Percentiles rank a stretch among this genome's conserved stretches.
Conservation (phyloP, 495 filamentous ascomycete species). For the Cryomyces minteri region DNA sequence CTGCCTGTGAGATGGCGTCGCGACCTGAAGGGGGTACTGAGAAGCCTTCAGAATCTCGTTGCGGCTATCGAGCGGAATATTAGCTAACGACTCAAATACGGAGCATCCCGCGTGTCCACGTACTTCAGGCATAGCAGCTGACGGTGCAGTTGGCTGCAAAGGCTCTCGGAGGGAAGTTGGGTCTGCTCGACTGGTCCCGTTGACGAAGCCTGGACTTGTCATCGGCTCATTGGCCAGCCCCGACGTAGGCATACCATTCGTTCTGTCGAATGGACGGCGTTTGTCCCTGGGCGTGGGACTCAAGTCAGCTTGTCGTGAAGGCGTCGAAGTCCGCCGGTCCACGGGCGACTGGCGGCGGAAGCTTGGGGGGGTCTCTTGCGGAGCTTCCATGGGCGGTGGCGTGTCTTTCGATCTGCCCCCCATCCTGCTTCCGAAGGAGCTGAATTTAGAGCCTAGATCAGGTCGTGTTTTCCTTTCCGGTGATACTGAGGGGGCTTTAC, state of each 20-base stretch:
- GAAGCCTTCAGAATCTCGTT: constrained; percentile 46
- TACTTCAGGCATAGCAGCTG: constrained; percentile 4
- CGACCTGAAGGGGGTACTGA: constrained; percentile 45
- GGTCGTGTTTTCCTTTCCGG: constrained; percentile 14
- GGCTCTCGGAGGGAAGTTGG: constrained; percentile 9
- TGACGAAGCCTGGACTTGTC: not conserved
- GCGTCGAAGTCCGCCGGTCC: no score
- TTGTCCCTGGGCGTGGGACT: no score
- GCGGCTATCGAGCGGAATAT: constrained; percentile 15
- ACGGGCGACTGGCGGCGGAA: not conserved
- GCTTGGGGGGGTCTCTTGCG: constrained; percentile 1
- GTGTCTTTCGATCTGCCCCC: constrained; percentile 4
- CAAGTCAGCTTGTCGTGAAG: no score
- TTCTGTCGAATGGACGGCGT: no score
- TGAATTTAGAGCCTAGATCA: constrained; percentile 7
- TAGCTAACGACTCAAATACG: not conserved
- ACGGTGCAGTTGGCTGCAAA: constrained; percentile 10
- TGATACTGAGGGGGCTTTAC: constrained; percentile 20
- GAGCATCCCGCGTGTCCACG: not conserved
- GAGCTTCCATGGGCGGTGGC: not conserved
- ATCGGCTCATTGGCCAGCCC: no score
- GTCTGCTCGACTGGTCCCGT: constrained; percentile 5
- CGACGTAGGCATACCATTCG: no score
- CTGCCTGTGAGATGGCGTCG: constrained; percentile 70
- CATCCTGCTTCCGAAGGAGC: constrained; percentile 2